These are phyloP conservation scores for Cordyceps cateniannulata DNA, from an alignment of 2,329 filamentous ascomycete genomes.

Conservation along the genomic window DNA sequence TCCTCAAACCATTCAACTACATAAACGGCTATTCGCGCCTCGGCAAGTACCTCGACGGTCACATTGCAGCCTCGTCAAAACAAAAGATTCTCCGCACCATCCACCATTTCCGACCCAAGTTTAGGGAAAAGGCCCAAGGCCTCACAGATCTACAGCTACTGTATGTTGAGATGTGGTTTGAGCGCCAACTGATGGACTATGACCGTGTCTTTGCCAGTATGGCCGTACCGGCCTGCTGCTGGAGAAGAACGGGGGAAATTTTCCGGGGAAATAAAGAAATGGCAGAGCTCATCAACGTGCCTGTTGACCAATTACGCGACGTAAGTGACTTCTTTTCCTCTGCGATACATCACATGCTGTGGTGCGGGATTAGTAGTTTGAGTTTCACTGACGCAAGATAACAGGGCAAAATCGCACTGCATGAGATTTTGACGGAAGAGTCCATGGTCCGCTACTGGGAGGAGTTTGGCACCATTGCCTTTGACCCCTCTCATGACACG, in stretches of 20 bases:
- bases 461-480: constrained; percentile 96
- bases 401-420: constrained; percentile 87
- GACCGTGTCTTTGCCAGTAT: constrained; percentile 98
- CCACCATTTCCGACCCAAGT: constrained; percentile 89
- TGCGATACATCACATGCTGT: background rate
- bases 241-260: constrained; percentile 94
- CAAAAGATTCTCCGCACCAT: constrained; percentile 89
- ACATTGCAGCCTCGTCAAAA: constrained; percentile 75
- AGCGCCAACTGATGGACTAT: constrained; percentile 92
- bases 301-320: constrained; percentile 84
- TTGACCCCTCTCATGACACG: constrained; percentile 88
- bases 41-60: constrained; percentile 83
- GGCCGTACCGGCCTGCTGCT: constrained; percentile 96
- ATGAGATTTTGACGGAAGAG: constrained; percentile 93
- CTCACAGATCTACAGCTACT: constrained; percentile 92
- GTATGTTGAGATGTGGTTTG: constrained; percentile 98
- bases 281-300: constrained; percentile 91
- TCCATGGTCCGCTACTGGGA: constrained; percentile 98
- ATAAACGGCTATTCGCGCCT: constrained; percentile 90
- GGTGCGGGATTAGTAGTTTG: background rate
- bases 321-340: constrained; percentile 50
- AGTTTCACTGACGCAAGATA: background rate
- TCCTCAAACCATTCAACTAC: constrained; percentile 97
- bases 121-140: constrained; percentile 86
- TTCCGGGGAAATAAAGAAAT: constrained; percentile 98